These are phyloP conservation scores for Ganoderma boninense DNA, from an alignment of 1,284 basidiomycete genomes.

Conservation along the genomic window DNA sequence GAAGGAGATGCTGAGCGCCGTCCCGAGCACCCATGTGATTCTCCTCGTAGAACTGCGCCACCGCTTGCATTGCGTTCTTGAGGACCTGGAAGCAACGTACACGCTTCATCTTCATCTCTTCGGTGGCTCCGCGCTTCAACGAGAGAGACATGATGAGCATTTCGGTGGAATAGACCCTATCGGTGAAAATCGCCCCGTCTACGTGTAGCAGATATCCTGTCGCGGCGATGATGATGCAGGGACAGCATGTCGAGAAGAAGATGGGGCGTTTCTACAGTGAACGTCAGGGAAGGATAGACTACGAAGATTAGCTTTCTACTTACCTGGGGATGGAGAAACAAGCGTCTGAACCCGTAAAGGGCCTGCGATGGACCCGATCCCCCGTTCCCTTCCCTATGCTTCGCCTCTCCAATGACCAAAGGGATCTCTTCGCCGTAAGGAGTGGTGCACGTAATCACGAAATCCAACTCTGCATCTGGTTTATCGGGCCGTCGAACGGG, in stretches of 20 bases:
- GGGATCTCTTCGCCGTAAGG: neutral
- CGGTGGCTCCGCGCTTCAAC: neutral
- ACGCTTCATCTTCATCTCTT: neutral
- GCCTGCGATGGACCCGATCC: neutral
- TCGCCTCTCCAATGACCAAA: neutral
- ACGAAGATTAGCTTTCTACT: neutral
- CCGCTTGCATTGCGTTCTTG: neutral
- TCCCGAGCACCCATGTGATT: neutral
- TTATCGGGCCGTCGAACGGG: neutral
- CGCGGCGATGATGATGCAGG: neutral
- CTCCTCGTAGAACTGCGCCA: neutral
- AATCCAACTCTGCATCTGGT: neutral
- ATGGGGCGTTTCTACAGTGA: neutral
- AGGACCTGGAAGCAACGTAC: neutral
- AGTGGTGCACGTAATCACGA: neutral
- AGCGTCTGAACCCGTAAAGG: neutral
- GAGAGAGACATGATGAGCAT: neutral
- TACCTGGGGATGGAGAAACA: neutral
- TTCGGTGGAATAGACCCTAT: neutral
- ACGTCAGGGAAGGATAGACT: neutral
- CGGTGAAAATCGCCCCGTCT: neutral
- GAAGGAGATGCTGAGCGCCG: neutral
- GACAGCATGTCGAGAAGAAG: neutral
- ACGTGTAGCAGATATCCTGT: neutral
- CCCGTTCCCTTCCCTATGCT: neutral